These are phyloP conservation scores for Umbellularia californica DNA, from an alignment of 164 flowering plant genomes.

Conservation along the genomic window DNA sequence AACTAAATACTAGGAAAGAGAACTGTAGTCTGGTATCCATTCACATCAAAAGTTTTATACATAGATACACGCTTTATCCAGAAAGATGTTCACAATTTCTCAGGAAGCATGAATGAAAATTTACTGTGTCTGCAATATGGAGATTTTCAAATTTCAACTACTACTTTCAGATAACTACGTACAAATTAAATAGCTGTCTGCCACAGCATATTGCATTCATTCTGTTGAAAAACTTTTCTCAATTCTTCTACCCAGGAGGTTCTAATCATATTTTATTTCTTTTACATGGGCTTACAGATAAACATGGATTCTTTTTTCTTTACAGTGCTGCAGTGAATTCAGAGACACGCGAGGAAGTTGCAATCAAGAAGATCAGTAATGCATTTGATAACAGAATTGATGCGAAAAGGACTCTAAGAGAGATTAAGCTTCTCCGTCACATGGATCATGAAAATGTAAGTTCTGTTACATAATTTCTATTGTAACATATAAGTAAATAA, in stretches of 20 bases:
- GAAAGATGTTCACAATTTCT: not conserved
- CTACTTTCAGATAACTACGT: too few relatives aligned
- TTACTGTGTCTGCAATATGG: not conserved
- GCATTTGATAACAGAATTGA: slow-evolving; percentile 93
- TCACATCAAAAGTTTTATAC: not conserved
- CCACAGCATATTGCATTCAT: not conserved
- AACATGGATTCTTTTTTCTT: slow-evolving; percentile 14
- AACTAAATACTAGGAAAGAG: not conserved
- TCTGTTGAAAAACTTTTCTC: not conserved
- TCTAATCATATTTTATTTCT: not conserved
- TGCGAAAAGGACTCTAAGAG: slow-evolving; percentile 90
- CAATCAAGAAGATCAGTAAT: slow-evolving; percentile 92
- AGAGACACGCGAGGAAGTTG: slow-evolving; percentile 83
- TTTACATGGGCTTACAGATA: not conserved
- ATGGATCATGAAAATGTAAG: slow-evolving; percentile 90
- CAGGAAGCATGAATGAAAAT: not conserved
- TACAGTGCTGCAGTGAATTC: slow-evolving; percentile 79
- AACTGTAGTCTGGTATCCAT: not conserved
- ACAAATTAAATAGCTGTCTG: not conserved
- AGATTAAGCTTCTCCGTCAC: slow-evolving; percentile 87
- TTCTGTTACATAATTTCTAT: not conserved
- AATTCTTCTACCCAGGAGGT: not conserved
- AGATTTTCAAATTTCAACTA: not conserved
- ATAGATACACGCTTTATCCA: too few relatives aligned
- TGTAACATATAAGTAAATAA: too few relatives aligned